phyloP scores from a whole-genome alignment of 805 yeast genomes.

The Monosporozyma yasuniensis region DNA sequence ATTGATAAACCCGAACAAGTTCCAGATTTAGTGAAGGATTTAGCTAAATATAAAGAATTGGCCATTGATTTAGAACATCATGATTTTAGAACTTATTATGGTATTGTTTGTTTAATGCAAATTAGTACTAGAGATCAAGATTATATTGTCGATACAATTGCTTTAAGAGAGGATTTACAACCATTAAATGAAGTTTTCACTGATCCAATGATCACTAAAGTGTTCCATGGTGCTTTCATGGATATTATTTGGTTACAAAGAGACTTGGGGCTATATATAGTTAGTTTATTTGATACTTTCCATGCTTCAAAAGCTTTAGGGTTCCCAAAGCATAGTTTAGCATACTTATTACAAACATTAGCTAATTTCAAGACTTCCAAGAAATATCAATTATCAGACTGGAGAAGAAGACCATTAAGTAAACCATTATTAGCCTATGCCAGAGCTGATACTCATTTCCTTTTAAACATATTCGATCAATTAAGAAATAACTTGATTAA shows the following conservation, averaged over 20 bases:
- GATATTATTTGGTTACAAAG: slow-evolving; percentile 96
- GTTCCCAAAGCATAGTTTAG: slow-evolving; percentile 74
- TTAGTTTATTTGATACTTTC: slow-evolving; percentile 83
- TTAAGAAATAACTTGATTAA: slow-evolving; percentile 55
- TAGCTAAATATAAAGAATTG: slow-evolving; percentile 48
- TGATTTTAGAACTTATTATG: slow-evolving; percentile 81
- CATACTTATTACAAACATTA: slow-evolving; percentile 68
- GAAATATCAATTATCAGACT: slow-evolving; percentile 91
- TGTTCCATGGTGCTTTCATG: slow-evolving; percentile 94
- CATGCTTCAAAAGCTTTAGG: slow-evolving; percentile 80
- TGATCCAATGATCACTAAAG: slow-evolving; percentile 72
- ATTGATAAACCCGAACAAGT: slow-evolving; percentile 53
- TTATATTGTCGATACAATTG: slow-evolving; percentile 79
- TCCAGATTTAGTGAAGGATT: slow-evolving; percentile 42
- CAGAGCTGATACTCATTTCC: slow-evolving; percentile 88
- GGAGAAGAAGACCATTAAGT: slow-evolving; percentile 85
- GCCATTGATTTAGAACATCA: slow-evolving; percentile 97
- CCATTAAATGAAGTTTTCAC: slow-evolving; percentile 67
- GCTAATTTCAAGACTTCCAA: slow-evolving; percentile 85
- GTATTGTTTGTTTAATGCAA: slow-evolving; percentile 89
- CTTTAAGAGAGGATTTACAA: slow-evolving; percentile 62
- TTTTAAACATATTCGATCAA: slow-evolving; percentile 70
- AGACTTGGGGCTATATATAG: slow-evolving; percentile 86
- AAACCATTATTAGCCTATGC: slow-evolving; percentile 76
- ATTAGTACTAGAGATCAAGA: slow-evolving; percentile 74